phyloP scores from a whole-genome alignment of 495 filamentous ascomycete species.

The Neurospora sp. region DNA sequence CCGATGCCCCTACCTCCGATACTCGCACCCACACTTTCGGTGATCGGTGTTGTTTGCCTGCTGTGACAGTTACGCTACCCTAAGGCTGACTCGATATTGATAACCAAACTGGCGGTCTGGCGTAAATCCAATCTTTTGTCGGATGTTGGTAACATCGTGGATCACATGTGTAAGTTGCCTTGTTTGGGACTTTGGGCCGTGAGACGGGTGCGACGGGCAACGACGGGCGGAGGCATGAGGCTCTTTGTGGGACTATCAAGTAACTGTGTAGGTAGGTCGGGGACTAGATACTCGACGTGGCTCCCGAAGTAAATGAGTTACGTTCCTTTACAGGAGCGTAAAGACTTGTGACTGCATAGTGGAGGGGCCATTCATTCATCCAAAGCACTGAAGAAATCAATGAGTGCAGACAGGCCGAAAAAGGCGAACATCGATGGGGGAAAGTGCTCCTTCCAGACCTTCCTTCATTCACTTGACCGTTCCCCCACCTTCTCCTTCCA shows the following conservation, averaged over 20 bases:
- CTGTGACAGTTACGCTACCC: neutral
- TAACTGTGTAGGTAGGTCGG: neutral
- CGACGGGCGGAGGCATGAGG: neutral
- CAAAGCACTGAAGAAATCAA: neutral
- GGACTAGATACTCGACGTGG: neutral
- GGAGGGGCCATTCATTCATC: neutral
- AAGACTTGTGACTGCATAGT: neutral
- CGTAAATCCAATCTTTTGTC: neutral
- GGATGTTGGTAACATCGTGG: neutral
- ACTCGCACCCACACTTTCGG: neutral
- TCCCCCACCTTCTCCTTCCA: no score
- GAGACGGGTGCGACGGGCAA: neutral
- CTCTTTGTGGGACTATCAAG: neutral
- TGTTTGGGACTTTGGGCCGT: neutral
- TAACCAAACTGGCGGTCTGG: neutral
- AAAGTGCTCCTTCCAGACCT: no score
- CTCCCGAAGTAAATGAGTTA: neutral
- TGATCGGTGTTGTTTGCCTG: neutral
- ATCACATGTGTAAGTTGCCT: neutral
- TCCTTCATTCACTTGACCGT: no score
- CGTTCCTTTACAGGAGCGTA: neutral
- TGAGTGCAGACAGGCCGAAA: no score
- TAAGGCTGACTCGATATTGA: neutral
- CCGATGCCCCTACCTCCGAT: neutral
- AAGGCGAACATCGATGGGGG: no score